Evolutionary conservation across 345 rosid genomes (phyloP), one percentile per base, ranked within the genome.

Genomic region (Populus euphratica): DNA sequence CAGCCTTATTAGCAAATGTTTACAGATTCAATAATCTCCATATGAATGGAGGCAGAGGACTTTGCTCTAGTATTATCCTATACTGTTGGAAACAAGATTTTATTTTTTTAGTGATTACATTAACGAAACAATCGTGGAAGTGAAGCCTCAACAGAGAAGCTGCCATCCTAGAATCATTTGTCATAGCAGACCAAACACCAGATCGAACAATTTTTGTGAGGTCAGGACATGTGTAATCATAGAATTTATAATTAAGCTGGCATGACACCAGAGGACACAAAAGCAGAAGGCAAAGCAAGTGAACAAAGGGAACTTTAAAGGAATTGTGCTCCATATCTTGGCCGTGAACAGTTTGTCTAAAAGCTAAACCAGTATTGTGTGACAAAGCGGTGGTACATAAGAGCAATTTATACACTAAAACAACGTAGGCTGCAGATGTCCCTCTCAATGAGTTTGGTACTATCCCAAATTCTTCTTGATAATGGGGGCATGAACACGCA

Each of bases 91-190:
- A 16, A 47, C 17, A 14, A 16, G 18, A 3, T 0, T 47, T 47
- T 33, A 33, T 33, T 4, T 43, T 47, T 14, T 5, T 54, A 12
- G 23, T 70, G 31, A 73, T 84, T 91, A 89, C 95, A 71, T 88
- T 83, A 27, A 89, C 90, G 41, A 91, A 80, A 73, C 95, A 89
- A 77, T 91, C 93, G 72, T 91, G 95, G 85, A 89, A 89, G 78
- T 89, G 92, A 79, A 91, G 91, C 76, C 92, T 83, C 76, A 89
- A 43, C 49, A 91, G 85, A 68, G 95, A 91, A 17, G 95, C 93
- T 0, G 90, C 90, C 90, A 89, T 89, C 69, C 95, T 83, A 2
- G 90, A 85, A 43, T 89, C 95, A 56, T 91, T 91, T 12, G 81
- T 21, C 10, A 89, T 83, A 23, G 95, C 95, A 0, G 89, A 85